Percentiles rank a stretch among this genome's conserved stretches.
Evolutionary conservation across 306 rosid species (phyloP).

Genomic region (Ochetophila trinervis): DNA sequence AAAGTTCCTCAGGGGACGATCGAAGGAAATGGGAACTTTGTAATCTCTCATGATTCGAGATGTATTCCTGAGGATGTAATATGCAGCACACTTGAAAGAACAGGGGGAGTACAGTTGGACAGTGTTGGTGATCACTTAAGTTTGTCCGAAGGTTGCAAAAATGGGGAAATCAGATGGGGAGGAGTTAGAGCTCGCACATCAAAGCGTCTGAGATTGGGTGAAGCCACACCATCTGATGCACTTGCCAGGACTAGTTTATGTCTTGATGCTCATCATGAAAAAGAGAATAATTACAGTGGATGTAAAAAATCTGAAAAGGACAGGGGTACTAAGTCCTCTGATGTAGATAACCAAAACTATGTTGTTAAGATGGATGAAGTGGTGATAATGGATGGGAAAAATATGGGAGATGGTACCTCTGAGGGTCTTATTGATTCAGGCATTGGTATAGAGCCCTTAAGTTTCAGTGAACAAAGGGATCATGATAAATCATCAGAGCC

Average conservation of each 20-base stretch:
- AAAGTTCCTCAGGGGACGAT: constrained; percentile 43
- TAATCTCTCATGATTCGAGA: constrained; percentile 32
- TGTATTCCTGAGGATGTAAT: constrained; percentile 35
- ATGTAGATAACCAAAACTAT: constrained; percentile 32
- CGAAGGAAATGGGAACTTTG: constrained; percentile 31
- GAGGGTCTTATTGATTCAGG: constrained; percentile 35
- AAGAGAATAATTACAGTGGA: constrained; percentile 34
- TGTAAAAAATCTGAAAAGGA: constrained; percentile 42
- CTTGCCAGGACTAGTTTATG: constrained; percentile 36
- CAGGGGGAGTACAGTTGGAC: constrained; percentile 32
- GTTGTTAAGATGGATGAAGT: constrained; percentile 33
- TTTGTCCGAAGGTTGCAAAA: constrained; percentile 37
- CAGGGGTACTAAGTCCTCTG: constrained; percentile 28
- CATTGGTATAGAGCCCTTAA: constrained; percentile 32
- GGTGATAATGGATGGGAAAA: constrained; percentile 29
- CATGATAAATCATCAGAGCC: constrained; percentile 43
- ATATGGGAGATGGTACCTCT: constrained; percentile 33
- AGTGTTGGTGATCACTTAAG: constrained; percentile 33
- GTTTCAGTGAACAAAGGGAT: constrained; percentile 36
- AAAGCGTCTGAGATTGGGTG: constrained; percentile 59
- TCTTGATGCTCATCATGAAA: constrained; percentile 34
- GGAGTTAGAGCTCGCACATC: constrained; percentile 72
- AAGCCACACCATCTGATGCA: constrained; percentile 42
- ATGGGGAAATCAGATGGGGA: constrained; percentile 77
- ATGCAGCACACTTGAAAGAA: constrained; percentile 32